Percentiles rank a stretch among this genome's conserved stretches.
These are phyloP conservation scores for Euphorbia lathyris DNA, from an alignment of 345 rosid genomes.

Conservation along the genomic window DNA sequence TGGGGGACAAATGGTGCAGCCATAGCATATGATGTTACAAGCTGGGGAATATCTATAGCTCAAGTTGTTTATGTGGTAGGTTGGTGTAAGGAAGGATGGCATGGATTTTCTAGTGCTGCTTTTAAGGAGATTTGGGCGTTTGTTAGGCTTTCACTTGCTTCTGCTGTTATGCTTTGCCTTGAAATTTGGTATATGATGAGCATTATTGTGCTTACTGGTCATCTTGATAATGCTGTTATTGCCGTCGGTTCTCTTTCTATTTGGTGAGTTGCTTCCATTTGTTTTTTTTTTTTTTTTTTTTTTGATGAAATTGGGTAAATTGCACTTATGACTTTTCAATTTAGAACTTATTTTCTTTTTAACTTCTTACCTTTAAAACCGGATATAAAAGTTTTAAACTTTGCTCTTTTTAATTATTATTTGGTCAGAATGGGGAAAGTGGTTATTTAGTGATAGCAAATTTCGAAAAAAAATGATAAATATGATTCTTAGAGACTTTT, in stretches of 20 bases:
- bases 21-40: constrained; percentile 46
- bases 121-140: constrained; percentile 69
- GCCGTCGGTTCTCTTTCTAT: constrained; percentile 77
- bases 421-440: too few species aligned
- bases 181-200: constrained; percentile 91
- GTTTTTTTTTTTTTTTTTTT: too few species aligned
- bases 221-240: constrained; percentile 60
- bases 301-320: too few species aligned
- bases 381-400: too few species aligned
- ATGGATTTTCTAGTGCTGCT: constrained; percentile 59
- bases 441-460: too few species aligned
- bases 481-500: too few species aligned
- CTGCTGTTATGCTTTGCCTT: constrained; percentile 82
- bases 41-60: constrained; percentile 44
- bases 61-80: constrained; percentile 49
- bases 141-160: constrained; percentile 70
- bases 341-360: too few species aligned
- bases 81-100: constrained; percentile 68
- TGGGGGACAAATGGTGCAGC: constrained; percentile 71
- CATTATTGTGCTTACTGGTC: constrained; percentile 64
- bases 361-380: too few species aligned
- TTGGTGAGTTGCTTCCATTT: constrained; percentile 50
- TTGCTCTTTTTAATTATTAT: too few species aligned
- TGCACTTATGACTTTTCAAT: too few species aligned
- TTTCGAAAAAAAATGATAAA: too few species aligned